Percentiles rank a stretch among this genome's conserved stretches.
phyloP scores from a whole-genome alignment of 2,329 filamentous ascomycete genomes.

The Fusarium oxysporum region DNA sequence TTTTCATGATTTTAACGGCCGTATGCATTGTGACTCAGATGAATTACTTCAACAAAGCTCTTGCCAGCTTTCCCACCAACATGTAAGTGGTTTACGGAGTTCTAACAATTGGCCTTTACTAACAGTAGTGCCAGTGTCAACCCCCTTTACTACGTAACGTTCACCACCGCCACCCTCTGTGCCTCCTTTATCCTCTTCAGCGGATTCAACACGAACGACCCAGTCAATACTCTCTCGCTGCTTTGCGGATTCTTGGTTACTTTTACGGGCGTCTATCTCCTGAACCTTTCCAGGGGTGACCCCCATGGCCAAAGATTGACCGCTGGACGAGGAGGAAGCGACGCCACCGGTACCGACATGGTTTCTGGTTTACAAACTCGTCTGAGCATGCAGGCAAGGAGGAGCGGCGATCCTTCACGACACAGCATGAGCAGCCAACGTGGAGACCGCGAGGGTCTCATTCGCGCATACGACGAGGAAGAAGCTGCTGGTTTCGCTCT shows the following conservation, averaged over 20 bases:
- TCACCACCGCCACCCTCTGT: constrained; percentile 92
- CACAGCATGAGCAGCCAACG: constrained; percentile 73
- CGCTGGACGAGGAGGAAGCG: constrained; percentile 70
- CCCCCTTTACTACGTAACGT: constrained; percentile 96
- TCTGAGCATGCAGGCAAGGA: constrained; percentile 89
- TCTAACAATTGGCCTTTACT: neutral
- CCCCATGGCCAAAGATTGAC: constrained; percentile 80
- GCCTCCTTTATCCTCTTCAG: constrained; percentile 96
- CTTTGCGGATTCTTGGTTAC: constrained; percentile 94
- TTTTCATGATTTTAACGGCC: constrained; percentile 91
- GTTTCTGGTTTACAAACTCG: constrained; percentile 90
- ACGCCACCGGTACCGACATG: constrained; percentile 90
- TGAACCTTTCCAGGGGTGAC: constrained; percentile 94
- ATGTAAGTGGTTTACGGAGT: constrained; percentile 72
- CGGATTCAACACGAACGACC: constrained; percentile 94
- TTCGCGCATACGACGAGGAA: constrained; percentile 90
- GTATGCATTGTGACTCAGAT: constrained; percentile 98
- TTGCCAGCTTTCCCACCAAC: constrained; percentile 96
- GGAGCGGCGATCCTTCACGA: constrained; percentile 75
- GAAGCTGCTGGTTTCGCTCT: constrained; percentile 79
- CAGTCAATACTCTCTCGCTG: constrained; percentile 91
- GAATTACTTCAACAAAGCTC: constrained; percentile 99
- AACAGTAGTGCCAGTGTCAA: constrained; percentile 75
- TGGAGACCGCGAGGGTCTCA: constrained; percentile 83
- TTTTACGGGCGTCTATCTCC: constrained; percentile 93